phyloP scores from a whole-genome alignment of 1,284 basidiomycete species.

The Sanghuangporus sanghuang region DNA sequence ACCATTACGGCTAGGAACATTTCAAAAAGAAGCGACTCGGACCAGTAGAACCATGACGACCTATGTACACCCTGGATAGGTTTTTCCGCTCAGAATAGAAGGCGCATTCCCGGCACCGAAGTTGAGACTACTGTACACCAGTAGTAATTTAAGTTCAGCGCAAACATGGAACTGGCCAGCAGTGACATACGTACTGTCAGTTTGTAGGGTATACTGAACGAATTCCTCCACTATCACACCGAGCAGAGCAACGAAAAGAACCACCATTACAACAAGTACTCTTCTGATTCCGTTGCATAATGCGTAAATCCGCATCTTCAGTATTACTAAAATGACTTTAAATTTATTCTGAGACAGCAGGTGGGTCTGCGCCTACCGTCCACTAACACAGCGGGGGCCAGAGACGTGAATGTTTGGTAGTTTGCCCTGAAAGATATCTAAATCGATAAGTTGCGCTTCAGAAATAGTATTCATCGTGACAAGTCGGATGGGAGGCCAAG shows the following conservation, averaged over 20 bases:
- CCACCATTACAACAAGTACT: background rate
- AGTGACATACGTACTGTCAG: background rate
- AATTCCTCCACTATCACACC: background rate
- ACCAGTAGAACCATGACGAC: slow-evolving; percentile 3
- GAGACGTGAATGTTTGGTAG: background rate
- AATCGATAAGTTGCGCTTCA: too few relatives aligned
- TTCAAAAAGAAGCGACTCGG: background rate
- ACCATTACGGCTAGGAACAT: background rate
- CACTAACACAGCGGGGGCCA: background rate
- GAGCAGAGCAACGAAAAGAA: background rate
- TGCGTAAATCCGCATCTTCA: slow-evolving; percentile 16
- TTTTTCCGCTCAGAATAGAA: background rate
- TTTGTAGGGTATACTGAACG: background rate
- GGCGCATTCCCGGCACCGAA: background rate
- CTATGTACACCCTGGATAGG: background rate
- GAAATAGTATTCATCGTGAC: too few relatives aligned
- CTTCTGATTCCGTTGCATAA: slow-evolving; percentile 11
- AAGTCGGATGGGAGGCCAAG: too few relatives aligned
- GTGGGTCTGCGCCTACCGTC: background rate
- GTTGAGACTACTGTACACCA: background rate
- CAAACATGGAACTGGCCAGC: background rate
- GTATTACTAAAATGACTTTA: slow-evolving; percentile 1
- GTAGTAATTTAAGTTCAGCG: background rate
- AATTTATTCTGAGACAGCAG: background rate
- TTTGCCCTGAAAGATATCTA: background rate